Evolutionary conservation across 106 monocot species (phyloP), one percentile per base, ranked within the genome.

Genomic region (Acanthochlamys bracteata): DNA sequence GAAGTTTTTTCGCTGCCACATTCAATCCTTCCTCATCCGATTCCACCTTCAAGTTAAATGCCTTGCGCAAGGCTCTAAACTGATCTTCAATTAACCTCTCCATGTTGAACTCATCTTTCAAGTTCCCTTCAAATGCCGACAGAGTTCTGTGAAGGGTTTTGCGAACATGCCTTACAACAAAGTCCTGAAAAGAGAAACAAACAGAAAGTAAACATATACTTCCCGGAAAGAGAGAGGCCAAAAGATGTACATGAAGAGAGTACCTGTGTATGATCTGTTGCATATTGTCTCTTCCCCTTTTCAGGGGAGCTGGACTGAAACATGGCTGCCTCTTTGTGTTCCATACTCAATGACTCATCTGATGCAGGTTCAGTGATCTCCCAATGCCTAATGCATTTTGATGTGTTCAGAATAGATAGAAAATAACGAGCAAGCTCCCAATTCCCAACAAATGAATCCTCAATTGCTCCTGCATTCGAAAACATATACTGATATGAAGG

Each of bases 241-340:
- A 45, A 45, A 13, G 43, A 13, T 45, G 43, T 45, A 45, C 43
- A 45, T 45, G 43, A 45, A 45, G 43, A 45, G 33, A 33, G 53
- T 19, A 89, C 89, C 76, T 94, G 86, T 52, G 93, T 94, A 65
- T 94, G 93, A 80, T 94, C 93, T 66, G 89, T 79, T 69, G 76
- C 40, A 75, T 79, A 84, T 63, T 75, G 82, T 22, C 67, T 73
- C 67, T 45, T 86, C 54, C 39, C 82, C 57, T 24, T 68, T 49
- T 55, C 60, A 12, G 7, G 3, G 19, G 60, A 27, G 0, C 64
- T 8, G 20, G 65, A 54, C 7, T 24, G 64, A 15, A 39, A 14
- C 20, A 39, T 40, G 24, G 22, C 17, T 41, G 66, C 53, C 12
- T 54, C 66, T 22, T 25, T 56, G 23, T 8, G 54, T 33, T 42